Evolutionary conservation across 2,329 filamentous ascomycete genomes (phyloP), one percentile per base, ranked within the genome.

Genomic region (Leptographium radiaticola): DNA sequence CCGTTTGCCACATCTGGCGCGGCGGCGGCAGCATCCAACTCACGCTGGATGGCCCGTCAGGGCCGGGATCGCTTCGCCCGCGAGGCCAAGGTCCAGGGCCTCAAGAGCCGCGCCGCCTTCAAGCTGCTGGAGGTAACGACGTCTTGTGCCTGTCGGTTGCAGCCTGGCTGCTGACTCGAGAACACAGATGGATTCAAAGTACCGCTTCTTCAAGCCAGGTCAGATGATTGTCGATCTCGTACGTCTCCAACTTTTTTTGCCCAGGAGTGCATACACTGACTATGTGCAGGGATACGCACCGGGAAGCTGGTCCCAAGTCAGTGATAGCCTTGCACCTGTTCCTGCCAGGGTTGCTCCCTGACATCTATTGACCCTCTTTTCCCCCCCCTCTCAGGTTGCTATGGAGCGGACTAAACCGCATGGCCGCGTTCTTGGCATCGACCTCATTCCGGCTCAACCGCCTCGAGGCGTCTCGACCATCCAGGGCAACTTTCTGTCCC

Each of bases 51-150:
- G 66, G 76, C 77, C 52, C 84, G 93, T 20, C 90, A 96, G 64
- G 73, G 73, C 42, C 76, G 70, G 43, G 93, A 98, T 70, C 70
- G 69, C 18, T 95, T 82, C 65, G 79, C 85, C 0, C 80, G 79
- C 54, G 80, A 86, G 61, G 90, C 93, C 47, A 86, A 82, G 63
- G 81, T 94, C 2, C 77, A 86, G 60, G 84, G 84, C 0, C 71
- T 96, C 55, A 96, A 91, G 69, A 94, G 89, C 62, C 81, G 93
- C 58, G 93, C 93, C 31, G 93, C 90, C 0, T 96, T 93, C 68
- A 98, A 98, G 68, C 73, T 98, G 11, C 70, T 96, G 18, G 87
- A 96, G 75, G 89, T 89, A 12, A 36, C 20, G 39, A n/a, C 7
- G 3, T 18, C 18, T 40, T 48, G 16, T 43, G 13, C n/a, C 11